Evolutionary conservation across 805 yeast species (phyloP).

Genomic region (Candida nonsorbophila): DNA sequence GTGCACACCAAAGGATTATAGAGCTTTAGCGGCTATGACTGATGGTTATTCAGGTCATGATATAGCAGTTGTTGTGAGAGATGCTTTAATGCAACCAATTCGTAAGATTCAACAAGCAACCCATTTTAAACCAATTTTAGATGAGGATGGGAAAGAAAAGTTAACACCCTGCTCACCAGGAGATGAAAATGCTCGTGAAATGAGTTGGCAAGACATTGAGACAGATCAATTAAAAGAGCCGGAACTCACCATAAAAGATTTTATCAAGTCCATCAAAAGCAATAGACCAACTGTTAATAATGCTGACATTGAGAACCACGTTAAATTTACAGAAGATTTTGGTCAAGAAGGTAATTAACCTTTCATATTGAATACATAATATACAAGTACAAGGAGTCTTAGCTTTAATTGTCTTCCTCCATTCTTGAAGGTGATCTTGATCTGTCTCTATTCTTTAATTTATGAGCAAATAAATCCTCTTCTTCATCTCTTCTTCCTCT

Average conservation of each 20-base stretch:
- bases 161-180: conserved; percentile 97
- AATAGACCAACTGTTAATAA: conserved; percentile 94
- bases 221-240: conserved; percentile 91
- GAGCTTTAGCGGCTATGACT: conserved; percentile 83
- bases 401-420: conserved; percentile 3
- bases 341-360: conserved; percentile 90
- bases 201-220: conserved; percentile 89
- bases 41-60: conserved; percentile 98
- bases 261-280: conserved; percentile 83
- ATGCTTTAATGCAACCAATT: conserved; percentile 97
- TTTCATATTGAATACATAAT: background rate
- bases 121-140: conserved; percentile 68
- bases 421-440: conserved; percentile 9
- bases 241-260: conserved; percentile 82
- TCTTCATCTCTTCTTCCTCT: conserved; percentile 16
- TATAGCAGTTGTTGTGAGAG: conserved; percentile 92
- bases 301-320: conserved; percentile 75
- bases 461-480: conserved; percentile 32
- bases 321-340: conserved; percentile 86
- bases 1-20: conserved; percentile 66
- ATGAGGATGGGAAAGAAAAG: conserved; percentile 39
- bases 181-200: conserved; percentile 77
- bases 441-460: conserved; percentile 19
- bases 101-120: conserved; percentile 94
- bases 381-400: too few species aligned